Evolutionary conservation across 805 yeast species (phyloP).

Genomic region (Schwanniomyces sp.): DNA sequence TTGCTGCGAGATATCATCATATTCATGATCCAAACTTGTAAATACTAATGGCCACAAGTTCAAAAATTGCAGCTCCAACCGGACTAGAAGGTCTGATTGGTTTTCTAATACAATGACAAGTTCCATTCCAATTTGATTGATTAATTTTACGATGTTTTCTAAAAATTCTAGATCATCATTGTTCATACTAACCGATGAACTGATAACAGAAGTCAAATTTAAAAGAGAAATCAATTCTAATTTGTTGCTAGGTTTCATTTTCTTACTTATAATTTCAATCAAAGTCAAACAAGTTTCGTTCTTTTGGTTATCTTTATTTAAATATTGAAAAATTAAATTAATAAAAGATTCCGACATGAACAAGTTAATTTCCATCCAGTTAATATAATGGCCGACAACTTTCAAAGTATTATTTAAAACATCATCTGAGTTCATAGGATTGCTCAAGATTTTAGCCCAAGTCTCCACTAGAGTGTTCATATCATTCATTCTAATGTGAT

Average conservation of each 20-base stretch:
- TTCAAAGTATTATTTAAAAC: constrained; percentile 58
- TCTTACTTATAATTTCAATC: constrained; percentile 67
- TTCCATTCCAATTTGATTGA: constrained; percentile 75
- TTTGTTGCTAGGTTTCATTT: constrained; percentile 74
- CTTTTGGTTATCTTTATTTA: constrained; percentile 49
- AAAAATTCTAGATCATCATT: constrained; percentile 61
- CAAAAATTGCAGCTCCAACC: constrained; percentile 47
- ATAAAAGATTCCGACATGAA: constrained; percentile 64
- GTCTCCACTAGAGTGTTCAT: constrained; percentile 61
- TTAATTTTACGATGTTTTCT: constrained; percentile 73
- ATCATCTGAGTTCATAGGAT: constrained; percentile 29
- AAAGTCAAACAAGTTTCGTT: constrained; percentile 59
- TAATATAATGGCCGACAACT: constrained; percentile 80
- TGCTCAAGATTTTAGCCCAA: constrained; percentile 63
- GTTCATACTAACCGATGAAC: constrained; percentile 30
- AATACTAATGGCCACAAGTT: constrained; percentile 73
- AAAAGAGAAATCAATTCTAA: constrained; percentile 67
- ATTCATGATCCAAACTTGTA: constrained; percentile 72
- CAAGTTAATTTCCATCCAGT: constrained; percentile 87
- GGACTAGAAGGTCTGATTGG: constrained; percentile 41
- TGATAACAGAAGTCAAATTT: constrained; percentile 58
- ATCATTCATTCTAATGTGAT: constrained; percentile 74
- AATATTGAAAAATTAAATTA: constrained; percentile 55
- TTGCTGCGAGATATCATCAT: constrained; percentile 84
- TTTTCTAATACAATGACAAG: constrained; percentile 60